These are phyloP conservation scores for Lentinula sp. DNA, from an alignment of 768 basidiomycete species.

Conservation along the genomic window DNA sequence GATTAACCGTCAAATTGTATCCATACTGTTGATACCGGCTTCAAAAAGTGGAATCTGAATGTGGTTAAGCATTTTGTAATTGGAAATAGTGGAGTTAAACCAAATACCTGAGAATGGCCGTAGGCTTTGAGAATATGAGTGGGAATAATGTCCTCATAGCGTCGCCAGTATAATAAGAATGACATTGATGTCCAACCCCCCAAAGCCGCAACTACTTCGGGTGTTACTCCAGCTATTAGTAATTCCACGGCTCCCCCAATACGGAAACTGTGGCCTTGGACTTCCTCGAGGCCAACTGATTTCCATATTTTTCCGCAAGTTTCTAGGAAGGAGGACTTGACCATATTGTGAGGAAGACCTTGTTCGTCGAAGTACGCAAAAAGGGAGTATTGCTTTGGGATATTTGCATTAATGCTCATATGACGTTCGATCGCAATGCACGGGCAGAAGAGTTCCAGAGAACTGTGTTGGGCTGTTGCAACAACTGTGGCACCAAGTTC, in stretches of 20 bases:
- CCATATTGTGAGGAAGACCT: constrained; percentile 6
- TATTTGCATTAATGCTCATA: constrained; percentile 7
- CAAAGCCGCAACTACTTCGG: constrained; percentile 24
- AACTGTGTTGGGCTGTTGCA: constrained; percentile 11
- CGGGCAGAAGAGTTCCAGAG: constrained; percentile 7
- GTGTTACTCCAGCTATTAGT: constrained; percentile 18
- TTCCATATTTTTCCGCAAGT: constrained; percentile 13
- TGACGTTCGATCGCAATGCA: constrained; percentile 18
- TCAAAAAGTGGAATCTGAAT: too few relatives aligned
- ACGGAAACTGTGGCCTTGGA: constrained; percentile 19
- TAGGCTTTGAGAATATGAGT: too few relatives aligned
- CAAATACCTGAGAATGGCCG: too few relatives aligned
- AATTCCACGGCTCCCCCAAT: constrained; percentile 23
- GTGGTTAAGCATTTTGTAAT: too few relatives aligned
- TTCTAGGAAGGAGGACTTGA: constrained; percentile 7
- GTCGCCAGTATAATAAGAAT: too few relatives aligned
- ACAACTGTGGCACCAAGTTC: constrained; percentile 20
- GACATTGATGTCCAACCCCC: constrained; percentile 20
- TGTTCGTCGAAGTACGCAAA: not conserved
- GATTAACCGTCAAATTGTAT: too few relatives aligned
- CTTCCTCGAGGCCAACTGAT: not conserved
- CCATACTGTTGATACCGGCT: too few relatives aligned
- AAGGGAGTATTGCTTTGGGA: constrained; percentile 17
- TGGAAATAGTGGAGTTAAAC: too few relatives aligned
- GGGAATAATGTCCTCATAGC: too few relatives aligned